phyloP scores from a whole-genome alignment of 2,329 filamentous ascomycete species.

The Monosporascus sp. region DNA sequence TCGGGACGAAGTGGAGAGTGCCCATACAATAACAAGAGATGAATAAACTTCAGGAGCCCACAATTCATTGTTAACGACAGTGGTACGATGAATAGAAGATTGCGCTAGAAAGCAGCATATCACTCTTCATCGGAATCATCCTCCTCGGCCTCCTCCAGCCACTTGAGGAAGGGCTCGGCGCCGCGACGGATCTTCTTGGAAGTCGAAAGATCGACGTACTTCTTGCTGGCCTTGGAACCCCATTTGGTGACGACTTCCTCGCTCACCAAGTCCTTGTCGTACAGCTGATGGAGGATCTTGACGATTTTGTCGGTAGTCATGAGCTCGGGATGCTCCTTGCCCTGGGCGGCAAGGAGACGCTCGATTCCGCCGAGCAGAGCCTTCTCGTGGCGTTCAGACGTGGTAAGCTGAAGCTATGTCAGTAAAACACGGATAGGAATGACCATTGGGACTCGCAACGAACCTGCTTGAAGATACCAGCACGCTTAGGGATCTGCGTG shows the following conservation, averaged over 20 bases:
- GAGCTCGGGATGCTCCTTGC: conserved; percentile 75
- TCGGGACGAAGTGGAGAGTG: background rate
- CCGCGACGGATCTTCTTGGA: conserved; percentile 96
- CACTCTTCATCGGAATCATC: conserved; percentile 58
- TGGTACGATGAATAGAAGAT: too few species aligned
- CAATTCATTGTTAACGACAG: background rate
- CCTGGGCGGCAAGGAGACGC: conserved; percentile 69
- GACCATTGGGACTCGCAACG: conserved; percentile 18
- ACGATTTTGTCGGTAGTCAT: conserved; percentile 62
- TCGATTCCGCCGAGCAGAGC: conserved; percentile 92
- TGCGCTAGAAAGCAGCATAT: conserved; percentile 1
- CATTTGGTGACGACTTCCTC: conserved; percentile 88
- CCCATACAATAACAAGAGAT: background rate
- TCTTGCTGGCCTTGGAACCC: conserved; percentile 95
- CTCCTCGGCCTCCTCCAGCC: conserved; percentile 83
- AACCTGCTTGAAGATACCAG: conserved; percentile 83
- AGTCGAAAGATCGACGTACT: conserved; percentile 84
- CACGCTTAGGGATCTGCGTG: conserved; percentile 80
- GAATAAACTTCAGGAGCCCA: background rate
- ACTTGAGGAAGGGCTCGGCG: conserved; percentile 88
- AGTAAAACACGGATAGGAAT: conserved; percentile 15
- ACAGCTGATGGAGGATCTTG: conserved; percentile 83
- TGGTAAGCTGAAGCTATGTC: conserved; percentile 58
- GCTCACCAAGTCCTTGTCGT: conserved; percentile 80
- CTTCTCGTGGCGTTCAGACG: conserved; percentile 90